Evolutionary conservation across 169 alveolate genomes (phyloP).

Genomic region (Eimeria tenella): DNA sequence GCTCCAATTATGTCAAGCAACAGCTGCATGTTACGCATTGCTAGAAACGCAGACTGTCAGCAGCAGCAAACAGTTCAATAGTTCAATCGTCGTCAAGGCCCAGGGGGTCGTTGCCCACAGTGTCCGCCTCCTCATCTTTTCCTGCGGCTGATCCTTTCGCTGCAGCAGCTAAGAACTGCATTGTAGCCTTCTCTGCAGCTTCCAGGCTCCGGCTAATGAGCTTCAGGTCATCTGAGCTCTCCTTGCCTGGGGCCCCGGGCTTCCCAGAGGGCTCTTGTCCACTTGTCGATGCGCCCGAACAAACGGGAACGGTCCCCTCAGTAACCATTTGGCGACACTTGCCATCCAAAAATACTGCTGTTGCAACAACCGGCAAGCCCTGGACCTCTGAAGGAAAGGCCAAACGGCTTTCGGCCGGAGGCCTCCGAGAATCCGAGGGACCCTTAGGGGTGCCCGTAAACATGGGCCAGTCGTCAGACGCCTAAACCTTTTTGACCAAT

Average conservation of each 20-base stretch:
- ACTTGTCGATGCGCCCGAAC: not conserved
- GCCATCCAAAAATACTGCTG: not conserved
- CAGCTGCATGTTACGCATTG: too few species aligned
- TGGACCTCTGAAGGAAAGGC: not conserved
- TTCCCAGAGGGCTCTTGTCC: not conserved
- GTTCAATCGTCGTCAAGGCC: constrained; percentile 22
- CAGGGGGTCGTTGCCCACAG: constrained; percentile 26
- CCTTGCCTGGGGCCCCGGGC: not conserved
- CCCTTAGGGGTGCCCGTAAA: not conserved
- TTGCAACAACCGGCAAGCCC: constrained; percentile 5
- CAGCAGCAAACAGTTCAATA: not conserved
- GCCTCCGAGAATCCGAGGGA: not conserved
- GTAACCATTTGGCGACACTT: constrained; percentile 1
- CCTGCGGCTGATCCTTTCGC: constrained; percentile 25
- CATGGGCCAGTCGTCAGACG: not conserved
- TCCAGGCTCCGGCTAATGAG: constrained; percentile 2
- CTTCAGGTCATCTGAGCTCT: not conserved
- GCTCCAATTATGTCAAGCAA: too few species aligned
- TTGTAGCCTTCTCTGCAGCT: not conserved
- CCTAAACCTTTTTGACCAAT: too few species aligned
- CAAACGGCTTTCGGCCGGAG: constrained; percentile 2
- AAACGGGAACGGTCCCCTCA: constrained; percentile 7
- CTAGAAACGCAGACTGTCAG: not conserved
- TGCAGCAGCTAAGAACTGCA: constrained; percentile 18
- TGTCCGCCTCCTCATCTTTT: constrained; percentile 25